Conservation (phyloP, 257 asterid species). For the Cruciata laevipes region DNA sequence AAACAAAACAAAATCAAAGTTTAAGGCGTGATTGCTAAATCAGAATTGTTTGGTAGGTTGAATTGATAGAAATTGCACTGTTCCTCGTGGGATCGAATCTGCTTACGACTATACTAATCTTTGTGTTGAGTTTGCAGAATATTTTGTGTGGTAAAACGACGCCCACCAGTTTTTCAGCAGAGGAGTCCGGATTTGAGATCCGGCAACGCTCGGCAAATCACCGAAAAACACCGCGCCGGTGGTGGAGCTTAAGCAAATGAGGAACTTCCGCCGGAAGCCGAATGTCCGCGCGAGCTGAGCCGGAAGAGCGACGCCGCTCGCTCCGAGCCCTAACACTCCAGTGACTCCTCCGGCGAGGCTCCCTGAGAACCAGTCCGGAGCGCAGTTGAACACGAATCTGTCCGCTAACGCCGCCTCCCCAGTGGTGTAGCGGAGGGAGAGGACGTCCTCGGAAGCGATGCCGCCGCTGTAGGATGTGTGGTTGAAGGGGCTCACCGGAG, state of each 20-base stretch:
- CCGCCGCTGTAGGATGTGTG: neutral
- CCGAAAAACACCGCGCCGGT: neutral
- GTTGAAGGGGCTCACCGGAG: neutral
- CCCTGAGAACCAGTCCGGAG: too few species aligned
- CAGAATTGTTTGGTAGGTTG: too few species aligned
- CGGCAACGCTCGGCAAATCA: neutral
- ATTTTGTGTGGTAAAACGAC: too few species aligned
- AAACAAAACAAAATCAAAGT: too few species aligned
- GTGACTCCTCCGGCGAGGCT: too few species aligned
- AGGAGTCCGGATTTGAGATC: neutral
- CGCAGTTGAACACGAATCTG: too few species aligned
- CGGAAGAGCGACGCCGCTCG: neutral
- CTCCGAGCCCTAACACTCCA: neutral
- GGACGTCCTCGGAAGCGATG: neutral
- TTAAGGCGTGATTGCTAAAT: too few species aligned
- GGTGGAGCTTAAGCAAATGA: neutral
- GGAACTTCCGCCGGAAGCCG: neutral
- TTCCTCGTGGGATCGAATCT: too few species aligned
- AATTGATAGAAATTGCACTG: too few species aligned
- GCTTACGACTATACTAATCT: too few species aligned
- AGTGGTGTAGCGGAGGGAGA: neutral
- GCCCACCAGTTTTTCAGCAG: neutral
- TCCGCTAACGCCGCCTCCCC: neutral
- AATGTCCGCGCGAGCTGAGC: neutral
- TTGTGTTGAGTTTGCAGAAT: too few species aligned